Base-by-base conservation (phyloP, 306 rosid species). In the Pueraria montana region DNA sequence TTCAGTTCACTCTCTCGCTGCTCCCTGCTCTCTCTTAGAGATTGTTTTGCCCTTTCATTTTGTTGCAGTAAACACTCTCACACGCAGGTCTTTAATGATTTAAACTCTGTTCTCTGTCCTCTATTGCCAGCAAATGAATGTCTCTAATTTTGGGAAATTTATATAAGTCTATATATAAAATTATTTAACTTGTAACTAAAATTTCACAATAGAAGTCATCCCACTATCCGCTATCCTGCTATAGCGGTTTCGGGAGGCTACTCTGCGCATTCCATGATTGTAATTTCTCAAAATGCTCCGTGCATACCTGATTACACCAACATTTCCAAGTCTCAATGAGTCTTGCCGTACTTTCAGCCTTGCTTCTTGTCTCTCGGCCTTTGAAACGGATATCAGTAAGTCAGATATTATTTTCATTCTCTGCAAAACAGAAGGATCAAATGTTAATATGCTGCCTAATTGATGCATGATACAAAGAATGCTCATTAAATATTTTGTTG, bases 281-380 rank as follows among this genome's bases (percentile, higher is more conserved):
- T 17, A 17, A 17, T 17, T 77, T 70, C 55, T 48, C 26, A 49
- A 17, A 65, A 72, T 43, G 65, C 30, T 80, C 76, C 49, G 18
- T 38, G 24, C 55, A 76, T 89, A 94, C 99, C 98, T 94, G 80
- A 92, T 90, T 71, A 96, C 93, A 81, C 99, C 99, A 83, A 96
- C 98, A 85, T 94, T 96, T 77, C 99, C 99, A 23, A 96, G 97
- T 85, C 99, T 91, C 89, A 96, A 84, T 23, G 99, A 94, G 82
- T 96, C 99, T 78, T 96, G 99, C 21, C 98, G 92, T 45, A 96
- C 97, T 89, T 96, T 96, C 87, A 96, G 78, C 87, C 99, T 94
- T 67, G 99, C 97, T 85, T 94, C 99, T 84, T 94, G 98, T 84
- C 98, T 94, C 89, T 96, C 97, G 55, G 98, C 91, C 78, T 96